Evolutionary conservation across 2,329 filamentous ascomycete genomes (phyloP).

Genomic region (Penicillium sp.): DNA sequence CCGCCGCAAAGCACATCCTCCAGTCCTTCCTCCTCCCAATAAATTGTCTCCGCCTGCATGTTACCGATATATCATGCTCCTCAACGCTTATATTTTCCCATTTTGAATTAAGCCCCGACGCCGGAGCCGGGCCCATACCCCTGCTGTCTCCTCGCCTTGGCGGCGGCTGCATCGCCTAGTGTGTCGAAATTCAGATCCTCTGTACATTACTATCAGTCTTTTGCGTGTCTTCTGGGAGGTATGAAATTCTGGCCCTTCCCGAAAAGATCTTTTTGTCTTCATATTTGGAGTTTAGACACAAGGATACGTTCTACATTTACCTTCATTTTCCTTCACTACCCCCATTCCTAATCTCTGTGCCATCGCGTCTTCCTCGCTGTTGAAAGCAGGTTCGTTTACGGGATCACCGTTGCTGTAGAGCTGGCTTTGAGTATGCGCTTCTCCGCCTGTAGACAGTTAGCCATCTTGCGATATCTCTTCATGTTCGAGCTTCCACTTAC

Average conservation of each 20-base stretch:
- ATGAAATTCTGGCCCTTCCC: constrained; percentile 2
- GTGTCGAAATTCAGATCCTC: constrained; percentile 40
- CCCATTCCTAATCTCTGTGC: constrained; percentile 62
- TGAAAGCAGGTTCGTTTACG: constrained; percentile 49
- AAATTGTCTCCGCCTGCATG: constrained; percentile 23
- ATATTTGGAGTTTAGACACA: constrained; percentile 36
- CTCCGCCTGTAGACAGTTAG: constrained; percentile 24
- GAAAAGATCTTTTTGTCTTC: constrained; percentile 22
- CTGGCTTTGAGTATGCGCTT: constrained; percentile 40
- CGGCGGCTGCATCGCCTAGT: constrained; percentile 42
- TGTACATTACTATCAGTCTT: constrained; percentile 49
- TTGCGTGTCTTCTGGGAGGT: constrained; percentile 23
- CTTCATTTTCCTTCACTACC: constrained; percentile 49
- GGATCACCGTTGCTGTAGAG: constrained; percentile 39
- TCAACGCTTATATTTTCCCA: constrained; percentile 15
- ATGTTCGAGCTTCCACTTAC: constrained; percentile 41
- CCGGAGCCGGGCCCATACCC: constrained; percentile 60
- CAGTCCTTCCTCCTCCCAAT: constrained; percentile 41
- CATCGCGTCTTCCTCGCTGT: constrained; percentile 55
- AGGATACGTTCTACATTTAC: constrained; percentile 29
- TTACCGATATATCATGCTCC: constrained; percentile 15
- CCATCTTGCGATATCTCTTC: not conserved
- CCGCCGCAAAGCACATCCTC: constrained; percentile 41
- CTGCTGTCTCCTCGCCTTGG: constrained; percentile 53
- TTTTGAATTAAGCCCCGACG: constrained; percentile 55